Evolutionary conservation across 2,329 filamentous ascomycete species (phyloP), one percentile per base, ranked within the genome.

Genomic region (Sarocladium kiliense): DNA sequence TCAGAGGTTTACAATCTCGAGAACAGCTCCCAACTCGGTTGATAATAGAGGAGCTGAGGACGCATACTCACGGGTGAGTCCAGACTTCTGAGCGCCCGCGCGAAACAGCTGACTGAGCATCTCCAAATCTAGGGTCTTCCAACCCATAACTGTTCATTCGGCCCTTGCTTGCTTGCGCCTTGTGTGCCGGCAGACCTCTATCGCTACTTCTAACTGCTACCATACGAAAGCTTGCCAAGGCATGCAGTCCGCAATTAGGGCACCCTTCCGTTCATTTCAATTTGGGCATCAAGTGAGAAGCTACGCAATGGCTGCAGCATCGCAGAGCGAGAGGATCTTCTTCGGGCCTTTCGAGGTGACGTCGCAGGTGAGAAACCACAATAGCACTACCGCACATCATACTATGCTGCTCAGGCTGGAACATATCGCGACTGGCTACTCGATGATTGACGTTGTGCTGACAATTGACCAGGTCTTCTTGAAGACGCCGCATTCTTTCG

Each of bases 301-400:
- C 57, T 51, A 25, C 18, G 61, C 62, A 61, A 72, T 71, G 67
- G 64, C 67, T 47, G 61, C 62, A 18, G 63, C 68, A 27, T 63
- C 56, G 19, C 55, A 58, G 23, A 60, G 60, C 21, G 64, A 57
- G 3, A 58, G 55, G 51, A 68, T 93, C 62, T 77, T 84, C 65
- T 94, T 95, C 65, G 89, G 90, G 14, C 80, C 85, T 9, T 92
- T 88, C 66, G 77, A 88, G 57, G 88, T 95, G 55, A 89, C 88
- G 12, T 77, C 82, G 18, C 89, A 91, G 75, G 87, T 88, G 71
- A 63, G 72, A 60, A 9, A 11, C 44, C n/a, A 14, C 26, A 32
- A 7, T 32, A 7, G 7, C 30, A 32, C 12, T 32, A 7, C 30
- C 12, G 7, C 30, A 32, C 30, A 11, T 23, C 49, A 23, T 27